phyloP scores from a whole-genome alignment of 1,284 basidiomycete species.

The Fomitopsis schrenkii region DNA sequence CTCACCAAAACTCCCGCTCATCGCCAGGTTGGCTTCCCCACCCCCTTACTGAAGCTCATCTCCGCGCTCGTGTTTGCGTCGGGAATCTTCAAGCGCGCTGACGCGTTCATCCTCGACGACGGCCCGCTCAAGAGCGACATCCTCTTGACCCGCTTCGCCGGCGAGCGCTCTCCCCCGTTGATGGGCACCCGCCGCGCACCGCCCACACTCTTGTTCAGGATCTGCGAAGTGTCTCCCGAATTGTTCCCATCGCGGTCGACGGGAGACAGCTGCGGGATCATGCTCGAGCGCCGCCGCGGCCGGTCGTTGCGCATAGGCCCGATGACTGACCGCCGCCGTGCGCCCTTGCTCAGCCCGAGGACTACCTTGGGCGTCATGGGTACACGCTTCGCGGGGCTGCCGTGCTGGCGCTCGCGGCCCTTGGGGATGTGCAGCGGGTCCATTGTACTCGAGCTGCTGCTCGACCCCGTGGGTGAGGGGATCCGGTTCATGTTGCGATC shows the following conservation, averaged over 20 bases:
- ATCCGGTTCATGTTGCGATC: slow-evolving; percentile 59
- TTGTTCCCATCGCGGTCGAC: slow-evolving; percentile 22
- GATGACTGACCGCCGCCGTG: slow-evolving; percentile 66
- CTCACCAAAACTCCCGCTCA: slow-evolving; percentile 24
- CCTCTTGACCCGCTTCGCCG: slow-evolving; percentile 61
- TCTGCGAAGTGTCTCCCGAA: slow-evolving; percentile 14
- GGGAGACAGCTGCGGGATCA: slow-evolving; percentile 65
- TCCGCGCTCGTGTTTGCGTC: slow-evolving; percentile 52
- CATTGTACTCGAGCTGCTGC: slow-evolving; percentile 16
- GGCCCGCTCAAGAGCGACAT: slow-evolving; percentile 46
- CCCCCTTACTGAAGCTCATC: slow-evolving; percentile 36
- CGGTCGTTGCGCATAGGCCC: slow-evolving; percentile 70
- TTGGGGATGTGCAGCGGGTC: slow-evolving; percentile 31
- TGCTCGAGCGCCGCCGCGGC: slow-evolving; percentile 65
- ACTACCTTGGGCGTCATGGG: slow-evolving; percentile 39
- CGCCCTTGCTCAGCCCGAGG: slow-evolving; percentile 32
- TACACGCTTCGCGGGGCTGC: slow-evolving; percentile 45
- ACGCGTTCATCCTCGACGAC: slow-evolving; percentile 32
- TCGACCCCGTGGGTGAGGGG: slow-evolving; percentile 24
- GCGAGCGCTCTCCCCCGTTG: slow-evolving; percentile 38
- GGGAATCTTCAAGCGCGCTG: slow-evolving; percentile 26
- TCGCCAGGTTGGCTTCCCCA: slow-evolving; percentile 47
- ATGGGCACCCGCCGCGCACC: slow-evolving; percentile 27
- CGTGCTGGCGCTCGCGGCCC: slow-evolving; percentile 33
- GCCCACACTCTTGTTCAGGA: slow-evolving; percentile 15